These are phyloP conservation scores for Vanderwaltozyma yarrowii DNA, from an alignment of 805 yeast genomes.

Conservation along the genomic window DNA sequence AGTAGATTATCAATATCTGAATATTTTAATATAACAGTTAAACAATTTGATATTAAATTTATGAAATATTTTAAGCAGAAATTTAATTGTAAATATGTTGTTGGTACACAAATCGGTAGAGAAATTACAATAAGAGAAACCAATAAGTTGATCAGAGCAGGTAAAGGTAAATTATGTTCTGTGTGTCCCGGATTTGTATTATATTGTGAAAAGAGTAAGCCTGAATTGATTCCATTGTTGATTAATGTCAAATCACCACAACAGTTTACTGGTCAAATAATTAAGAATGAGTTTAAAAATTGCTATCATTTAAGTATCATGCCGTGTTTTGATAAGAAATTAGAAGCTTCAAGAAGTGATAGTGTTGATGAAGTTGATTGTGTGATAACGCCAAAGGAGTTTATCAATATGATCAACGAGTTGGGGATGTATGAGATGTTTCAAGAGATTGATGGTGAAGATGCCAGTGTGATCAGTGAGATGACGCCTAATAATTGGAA, in stretches of 20 bases:
- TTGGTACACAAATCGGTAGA: slow-evolving; percentile 81
- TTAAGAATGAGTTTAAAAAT: slow-evolving; percentile 42
- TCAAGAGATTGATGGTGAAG: background rate
- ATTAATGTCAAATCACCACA: slow-evolving; percentile 82
- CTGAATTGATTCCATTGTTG: slow-evolving; percentile 60
- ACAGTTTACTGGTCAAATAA: slow-evolving; percentile 75
- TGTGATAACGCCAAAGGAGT: slow-evolving; percentile 85
- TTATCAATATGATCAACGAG: slow-evolving; percentile 60
- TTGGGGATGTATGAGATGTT: too few relatives aligned
- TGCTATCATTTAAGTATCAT: slow-evolving; percentile 78
- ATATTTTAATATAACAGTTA: slow-evolving; percentile 40
- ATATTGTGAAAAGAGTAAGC: slow-evolving; percentile 93
- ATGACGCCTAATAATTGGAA: slow-evolving; percentile 13
- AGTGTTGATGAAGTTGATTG: slow-evolving; percentile 72
- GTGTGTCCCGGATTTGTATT: slow-evolving; percentile 96
- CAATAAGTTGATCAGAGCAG: slow-evolving; percentile 27
- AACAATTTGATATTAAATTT: slow-evolving; percentile 54
- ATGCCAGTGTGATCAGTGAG: background rate
- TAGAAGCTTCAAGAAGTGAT: slow-evolving; percentile 87
- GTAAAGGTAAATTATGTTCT: slow-evolving; percentile 51
- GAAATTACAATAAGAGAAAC: slow-evolving; percentile 48
- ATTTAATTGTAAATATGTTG: slow-evolving; percentile 62
- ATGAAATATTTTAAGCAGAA: slow-evolving; percentile 41
- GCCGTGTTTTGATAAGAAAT: slow-evolving; percentile 97
- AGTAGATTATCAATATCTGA: slow-evolving; percentile 71